Conservation (phyloP, 2,329 filamentous ascomycete species). For the Colletotrichum eremochloae region DNA sequence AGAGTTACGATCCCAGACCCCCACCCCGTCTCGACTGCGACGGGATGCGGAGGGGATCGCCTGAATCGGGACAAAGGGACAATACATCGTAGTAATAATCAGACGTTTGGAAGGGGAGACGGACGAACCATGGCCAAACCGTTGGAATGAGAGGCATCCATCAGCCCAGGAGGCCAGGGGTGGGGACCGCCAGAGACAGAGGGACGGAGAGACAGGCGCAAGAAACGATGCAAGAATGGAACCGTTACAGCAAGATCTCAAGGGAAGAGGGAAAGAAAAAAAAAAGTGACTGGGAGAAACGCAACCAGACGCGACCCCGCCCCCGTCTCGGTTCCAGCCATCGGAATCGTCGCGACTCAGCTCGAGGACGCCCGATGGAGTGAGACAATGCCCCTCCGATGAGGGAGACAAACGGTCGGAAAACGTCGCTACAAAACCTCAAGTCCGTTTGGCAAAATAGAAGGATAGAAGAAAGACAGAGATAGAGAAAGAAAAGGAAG, state of each 20-base stretch:
- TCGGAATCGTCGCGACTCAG: constrained; percentile 1
- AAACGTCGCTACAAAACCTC: background rate
- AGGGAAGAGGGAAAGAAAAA: background rate
- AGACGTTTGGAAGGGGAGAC: background rate
- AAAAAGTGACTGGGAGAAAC: background rate
- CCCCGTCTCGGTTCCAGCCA: background rate
- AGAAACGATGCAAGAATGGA: background rate
- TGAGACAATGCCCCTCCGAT: constrained; percentile 2
- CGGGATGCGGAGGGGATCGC: background rate
- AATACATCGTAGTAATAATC: background rate
- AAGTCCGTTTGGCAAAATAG: background rate
- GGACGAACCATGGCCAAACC: background rate
- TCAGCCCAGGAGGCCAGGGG: background rate
- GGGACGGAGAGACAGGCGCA: background rate
- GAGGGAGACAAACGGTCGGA: background rate
- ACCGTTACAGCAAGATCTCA: constrained; percentile 14
- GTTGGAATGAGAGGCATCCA: background rate
- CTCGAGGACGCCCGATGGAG: background rate
- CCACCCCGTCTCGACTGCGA: background rate
- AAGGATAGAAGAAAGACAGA: background rate
- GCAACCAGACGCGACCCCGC: too few relatives aligned
- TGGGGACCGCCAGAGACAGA: background rate
- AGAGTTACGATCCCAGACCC: background rate
- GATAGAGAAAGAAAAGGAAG: background rate
- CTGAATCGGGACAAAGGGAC: too few relatives aligned